Conservation (phyloP, 331 rosid species). For the Prunus yedoensis region DNA sequence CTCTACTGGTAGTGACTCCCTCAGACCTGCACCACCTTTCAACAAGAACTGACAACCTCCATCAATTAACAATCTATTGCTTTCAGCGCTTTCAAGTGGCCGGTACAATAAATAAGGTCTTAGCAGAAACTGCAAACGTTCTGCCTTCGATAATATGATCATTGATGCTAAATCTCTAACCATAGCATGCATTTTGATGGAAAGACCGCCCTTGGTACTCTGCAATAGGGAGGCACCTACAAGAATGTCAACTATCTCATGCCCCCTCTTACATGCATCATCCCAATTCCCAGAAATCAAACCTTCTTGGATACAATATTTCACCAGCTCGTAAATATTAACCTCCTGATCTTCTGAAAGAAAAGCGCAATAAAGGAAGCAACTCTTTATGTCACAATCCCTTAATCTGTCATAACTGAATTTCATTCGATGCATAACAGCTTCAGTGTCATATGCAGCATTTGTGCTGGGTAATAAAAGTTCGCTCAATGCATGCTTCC, state of each 20-base stretch:
- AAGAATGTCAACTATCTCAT: background rate
- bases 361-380: background rate
- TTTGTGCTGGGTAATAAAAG: background rate
- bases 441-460: background rate
- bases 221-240: background rate
- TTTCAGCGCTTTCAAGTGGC: background rate
- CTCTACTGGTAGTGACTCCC: background rate
- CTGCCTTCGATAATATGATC: background rate
- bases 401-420: background rate
- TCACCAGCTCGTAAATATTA: background rate
- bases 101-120: background rate
- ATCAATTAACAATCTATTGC: background rate
- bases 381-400: background rate
- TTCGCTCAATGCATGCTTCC: background rate
- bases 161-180: background rate
- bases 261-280: background rate
- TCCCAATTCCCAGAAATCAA: background rate
- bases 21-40: background rate
- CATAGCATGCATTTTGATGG: background rate
- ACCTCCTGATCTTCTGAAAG: background rate
- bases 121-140: background rate
- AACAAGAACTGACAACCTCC: background rate
- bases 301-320: background rate
- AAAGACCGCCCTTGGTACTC: background rate
- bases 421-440: background rate